These are phyloP conservation scores for Eucalyptus cloeziana DNA, from an alignment of 345 rosid species.

Conservation along the genomic window DNA sequence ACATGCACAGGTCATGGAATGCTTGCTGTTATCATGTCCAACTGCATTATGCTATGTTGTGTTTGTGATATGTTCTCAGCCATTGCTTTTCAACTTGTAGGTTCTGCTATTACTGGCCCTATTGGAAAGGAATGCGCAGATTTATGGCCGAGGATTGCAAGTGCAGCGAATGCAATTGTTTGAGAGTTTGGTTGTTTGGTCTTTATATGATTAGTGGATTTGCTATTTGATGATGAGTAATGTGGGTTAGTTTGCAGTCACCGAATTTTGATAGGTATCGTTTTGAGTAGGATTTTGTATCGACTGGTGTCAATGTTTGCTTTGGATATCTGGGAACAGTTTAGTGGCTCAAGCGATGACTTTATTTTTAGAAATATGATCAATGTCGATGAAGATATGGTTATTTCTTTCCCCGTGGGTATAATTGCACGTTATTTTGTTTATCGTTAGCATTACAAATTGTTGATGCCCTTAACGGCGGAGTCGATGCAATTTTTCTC, in stretches of 20 bases:
- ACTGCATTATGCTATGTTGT: neutral
- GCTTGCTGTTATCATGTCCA: neutral
- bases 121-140: constrained; percentile 86
- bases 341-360: neutral
- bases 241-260: neutral
- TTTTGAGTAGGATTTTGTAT: neutral
- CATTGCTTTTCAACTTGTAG: constrained; percentile 4
- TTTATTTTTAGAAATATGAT: neutral
- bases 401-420: neutral
- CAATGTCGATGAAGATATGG: neutral
- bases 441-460: neutral
- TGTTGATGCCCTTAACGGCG: neutral
- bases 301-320: neutral
- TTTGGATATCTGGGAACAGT: neutral
- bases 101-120: constrained; percentile 81
- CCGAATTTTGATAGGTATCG: neutral
- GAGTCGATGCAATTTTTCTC: neutral
- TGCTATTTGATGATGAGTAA: neutral
- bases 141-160: constrained; percentile 58
- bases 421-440: neutral
- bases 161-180: constrained; percentile 10
- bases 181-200: neutral
- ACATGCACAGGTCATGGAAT: neutral
- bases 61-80: too few relatives aligned
- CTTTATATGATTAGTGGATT: neutral